These are phyloP conservation scores for Scenedesmus sp. DNA, from an alignment of 163 green algal genomes.

Conservation along the genomic window DNA sequence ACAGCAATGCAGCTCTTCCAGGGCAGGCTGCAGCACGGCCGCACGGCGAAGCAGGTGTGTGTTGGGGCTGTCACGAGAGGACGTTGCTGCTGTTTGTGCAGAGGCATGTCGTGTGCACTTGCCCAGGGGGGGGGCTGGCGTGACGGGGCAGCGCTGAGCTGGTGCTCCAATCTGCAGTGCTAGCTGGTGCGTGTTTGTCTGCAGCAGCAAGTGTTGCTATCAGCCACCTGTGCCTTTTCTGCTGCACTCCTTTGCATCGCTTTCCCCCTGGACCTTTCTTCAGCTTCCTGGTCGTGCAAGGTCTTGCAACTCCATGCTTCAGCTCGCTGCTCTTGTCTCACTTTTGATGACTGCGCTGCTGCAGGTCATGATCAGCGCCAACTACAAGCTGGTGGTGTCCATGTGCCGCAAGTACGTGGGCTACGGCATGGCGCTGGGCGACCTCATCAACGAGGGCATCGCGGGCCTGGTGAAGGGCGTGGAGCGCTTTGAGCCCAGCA, in stretches of 20 bases:
- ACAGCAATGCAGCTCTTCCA: slow-evolving; percentile 46
- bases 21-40: slow-evolving; percentile 28
- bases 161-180: too few species aligned
- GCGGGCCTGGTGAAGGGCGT: slow-evolving; percentile 86
- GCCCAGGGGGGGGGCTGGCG: too few species aligned
- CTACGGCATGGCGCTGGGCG: slow-evolving; percentile 68
- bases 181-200: background rate
- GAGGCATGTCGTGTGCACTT: too few species aligned
- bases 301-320: background rate
- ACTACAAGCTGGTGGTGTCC: slow-evolving; percentile 94
- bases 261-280: background rate
- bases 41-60: slow-evolving; percentile 27
- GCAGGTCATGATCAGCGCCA: slow-evolving; percentile 87
- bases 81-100: background rate
- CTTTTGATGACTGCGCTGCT: background rate
- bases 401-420: slow-evolving; percentile 89
- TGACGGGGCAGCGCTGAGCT: too few species aligned
- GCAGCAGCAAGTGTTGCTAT: background rate
- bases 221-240: background rate
- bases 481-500: slow-evolving; percentile 94
- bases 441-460: slow-evolving; percentile 92
- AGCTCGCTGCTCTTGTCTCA: background rate
- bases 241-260: background rate
- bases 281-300: background rate
- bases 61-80: background rate